Base-by-base conservation (phyloP, 1,284 basidiomycete genomes). In the Fomitiporia mediterranea region DNA sequence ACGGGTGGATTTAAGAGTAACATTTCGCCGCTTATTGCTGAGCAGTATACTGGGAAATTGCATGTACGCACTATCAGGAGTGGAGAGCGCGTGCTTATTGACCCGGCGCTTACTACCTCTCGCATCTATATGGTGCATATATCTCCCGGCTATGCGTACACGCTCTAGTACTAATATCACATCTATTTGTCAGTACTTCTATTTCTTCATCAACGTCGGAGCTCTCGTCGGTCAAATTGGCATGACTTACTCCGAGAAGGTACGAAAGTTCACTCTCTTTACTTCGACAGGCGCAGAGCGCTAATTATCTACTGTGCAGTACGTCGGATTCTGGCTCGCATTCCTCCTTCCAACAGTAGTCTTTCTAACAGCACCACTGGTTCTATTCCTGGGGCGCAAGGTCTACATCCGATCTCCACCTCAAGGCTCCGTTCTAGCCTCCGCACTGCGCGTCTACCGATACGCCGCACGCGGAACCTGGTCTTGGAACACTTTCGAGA, bases 1-100 rank as follows among this genome's bases (percentile, higher is more conserved):
- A 86, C 91, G 3, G 91, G 91, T 19, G 77, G 83, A 28, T 91
- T 94, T 79, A 93, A 93, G 72, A 68, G 84, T 0, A 92, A 91
- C 66, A 84, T 89, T 57, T 86, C 86, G 0, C 89, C 89, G 0
- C 74, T 92, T 52, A 77, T 92, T 37, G 90, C 89, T 39, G 88
- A 94, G 70, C 86, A 91, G 66, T 86, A 88, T 67, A 74, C 74
- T 52, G 78, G 74, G 35, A 85, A 77, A 61, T n/a, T 48, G 6
- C 86, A 83, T 66, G 70, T 89, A 28, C 55, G 65, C 3, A 79
- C 75, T 3, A 78, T 77, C 1, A 78, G 75, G 60, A 72, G 68
- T 19, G 91, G 91, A 44, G 87, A 91, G 68, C 75, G 83, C 30
- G 89, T 94, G 53, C 84, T 94, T 60, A 81, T 94, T 34, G 91